phyloP scores from a whole-genome alignment of 2,329 filamentous ascomycete species.

The Neofusicoccum cordaticola region DNA sequence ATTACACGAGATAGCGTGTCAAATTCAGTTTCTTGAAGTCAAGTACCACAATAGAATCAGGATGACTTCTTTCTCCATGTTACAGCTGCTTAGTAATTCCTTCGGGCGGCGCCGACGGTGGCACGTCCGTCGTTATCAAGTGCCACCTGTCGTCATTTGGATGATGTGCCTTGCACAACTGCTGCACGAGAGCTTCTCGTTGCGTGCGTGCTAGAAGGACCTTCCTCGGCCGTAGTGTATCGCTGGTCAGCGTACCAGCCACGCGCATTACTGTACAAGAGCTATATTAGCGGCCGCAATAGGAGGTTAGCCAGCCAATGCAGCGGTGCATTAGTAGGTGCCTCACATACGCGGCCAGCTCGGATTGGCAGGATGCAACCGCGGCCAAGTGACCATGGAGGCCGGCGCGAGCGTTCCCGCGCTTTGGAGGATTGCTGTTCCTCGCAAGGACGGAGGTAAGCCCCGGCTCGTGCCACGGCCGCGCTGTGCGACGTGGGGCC shows the following conservation, averaged over 20 bases:
- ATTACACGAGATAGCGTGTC: not conserved
- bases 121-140: not conserved
- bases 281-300: slow-evolving; percentile 5
- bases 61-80: not conserved
- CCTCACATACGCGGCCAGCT: slow-evolving; percentile 1
- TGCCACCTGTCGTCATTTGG: not conserved
- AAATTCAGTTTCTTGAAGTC: not conserved
- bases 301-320: not conserved
- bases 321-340: not conserved
- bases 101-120: not conserved
- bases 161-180: not conserved
- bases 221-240: not conserved
- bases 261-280: not conserved
- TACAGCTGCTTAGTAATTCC: not conserved
- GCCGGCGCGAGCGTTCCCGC: not conserved
- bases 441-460: not conserved
- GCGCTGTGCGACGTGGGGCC: not conserved
- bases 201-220: not conserved
- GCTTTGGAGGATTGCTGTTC: not conserved
- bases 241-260: not conserved
- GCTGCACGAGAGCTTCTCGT: not conserved
- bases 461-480: slow-evolving; percentile 1
- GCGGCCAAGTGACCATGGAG: not conserved
- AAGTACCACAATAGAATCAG: not conserved
- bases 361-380: not conserved